Evolutionary conservation across 345 rosid genomes (phyloP).

Genomic region (Melaleuca alternifolia): DNA sequence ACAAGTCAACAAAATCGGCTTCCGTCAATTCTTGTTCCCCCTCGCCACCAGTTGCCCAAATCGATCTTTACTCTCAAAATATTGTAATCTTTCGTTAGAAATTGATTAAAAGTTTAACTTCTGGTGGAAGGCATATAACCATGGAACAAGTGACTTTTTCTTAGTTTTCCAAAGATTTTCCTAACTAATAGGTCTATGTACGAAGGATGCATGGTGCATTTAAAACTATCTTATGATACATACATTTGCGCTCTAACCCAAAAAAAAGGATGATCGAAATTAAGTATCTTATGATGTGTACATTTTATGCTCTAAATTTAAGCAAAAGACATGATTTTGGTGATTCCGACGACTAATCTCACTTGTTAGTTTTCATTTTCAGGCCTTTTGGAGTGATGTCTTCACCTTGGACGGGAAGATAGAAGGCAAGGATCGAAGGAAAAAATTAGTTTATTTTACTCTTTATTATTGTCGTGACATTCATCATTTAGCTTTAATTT

Average conservation of each 20-base stretch:
- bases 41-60: background rate
- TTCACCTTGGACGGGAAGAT: background rate
- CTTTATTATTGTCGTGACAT: background rate
- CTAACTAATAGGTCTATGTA: background rate
- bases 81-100: background rate
- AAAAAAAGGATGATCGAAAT: background rate
- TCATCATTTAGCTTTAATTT: background rate
- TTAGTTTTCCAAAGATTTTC: background rate
- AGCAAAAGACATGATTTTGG: too few species aligned
- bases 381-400: background rate
- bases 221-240: background rate
- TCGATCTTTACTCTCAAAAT: background rate
- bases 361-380: too few species aligned
- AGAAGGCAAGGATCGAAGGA: background rate
- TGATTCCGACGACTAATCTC: too few species aligned
- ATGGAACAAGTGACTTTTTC: background rate
- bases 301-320: too few species aligned
- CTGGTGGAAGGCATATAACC: background rate
- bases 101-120: background rate
- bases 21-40: background rate
- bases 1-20: background rate
- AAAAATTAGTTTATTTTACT: background rate
- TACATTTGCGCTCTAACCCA: too few species aligned
- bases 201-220: background rate
- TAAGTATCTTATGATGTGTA: background rate